Base-by-base conservation (phyloP, 129 eudicot genomes). In the Daucus carota region DNA sequence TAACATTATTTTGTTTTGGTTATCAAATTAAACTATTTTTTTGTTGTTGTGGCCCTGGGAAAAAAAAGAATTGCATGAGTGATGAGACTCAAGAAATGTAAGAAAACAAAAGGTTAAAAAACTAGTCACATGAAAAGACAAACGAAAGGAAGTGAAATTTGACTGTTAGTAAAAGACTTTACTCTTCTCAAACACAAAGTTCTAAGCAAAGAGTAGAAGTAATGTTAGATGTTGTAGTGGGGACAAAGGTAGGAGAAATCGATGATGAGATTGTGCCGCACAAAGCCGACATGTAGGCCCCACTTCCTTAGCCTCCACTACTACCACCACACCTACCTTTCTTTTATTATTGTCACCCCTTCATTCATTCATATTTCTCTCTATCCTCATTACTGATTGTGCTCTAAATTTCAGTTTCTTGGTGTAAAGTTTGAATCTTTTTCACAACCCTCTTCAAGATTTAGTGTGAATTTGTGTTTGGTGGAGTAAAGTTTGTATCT, bases 241-340 rank as follows among this genome's bases (percentile, higher is more conserved):
- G 88, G 84, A 83, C 90, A 81, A 73, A 73, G 83, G 81, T 81
- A 81, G 87, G 87, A 84, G 92, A 87, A 83, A 85, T 80, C 82
- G 83, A 87, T 84, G 88, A 88, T 88, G 87, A 36, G 8, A 73
- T 44, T 82, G 91, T 83, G 80, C 82, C 87, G 87, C 96, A 84
- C 86, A 89, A 81, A 84, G 73, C 89, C 81, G 96, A 92, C 97
- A 92, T 32, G 73, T 75, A 73, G 92, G 91, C 31, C 90, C 96
- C 87, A 72, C 76, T 40, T n/a, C 33, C 81, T 59, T 77, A 44
- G 47, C 47, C 54, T 32, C 74, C 70, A 47, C 80, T 73, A 46
- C 77, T 75, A 31, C 80, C 78, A 24, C 76, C 50, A 48, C 72
- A 71, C 81, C 80, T 11, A 72, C 75, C 75, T 72, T 72, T 72